Evolutionary conservation across 176 grass and related monocot species (phyloP).

Genomic region (Olyra latifolia): DNA sequence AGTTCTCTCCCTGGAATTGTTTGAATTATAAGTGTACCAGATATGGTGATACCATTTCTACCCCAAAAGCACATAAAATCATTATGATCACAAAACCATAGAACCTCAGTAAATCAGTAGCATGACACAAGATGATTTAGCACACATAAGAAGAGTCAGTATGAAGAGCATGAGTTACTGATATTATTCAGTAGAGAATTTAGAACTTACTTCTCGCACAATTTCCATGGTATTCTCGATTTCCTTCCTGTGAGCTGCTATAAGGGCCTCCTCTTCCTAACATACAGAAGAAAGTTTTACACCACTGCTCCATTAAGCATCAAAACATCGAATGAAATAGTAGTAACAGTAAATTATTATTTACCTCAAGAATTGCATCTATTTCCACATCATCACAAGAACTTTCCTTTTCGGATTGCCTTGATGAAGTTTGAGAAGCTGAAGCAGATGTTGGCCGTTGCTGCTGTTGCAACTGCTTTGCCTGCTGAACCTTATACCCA

Average conservation of each 20-base stretch:
- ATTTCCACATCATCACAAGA: slow-evolving; percentile 88
- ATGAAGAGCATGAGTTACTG: slow-evolving; percentile 9
- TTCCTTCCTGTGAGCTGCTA: slow-evolving; percentile 98
- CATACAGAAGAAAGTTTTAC: slow-evolving; percentile 30
- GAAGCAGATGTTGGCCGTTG: slow-evolving; percentile 60
- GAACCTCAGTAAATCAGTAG: not conserved
- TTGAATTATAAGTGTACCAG: not conserved
- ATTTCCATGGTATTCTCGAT: slow-evolving; percentile 99
- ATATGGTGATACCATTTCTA: not conserved
- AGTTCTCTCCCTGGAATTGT: not conserved
- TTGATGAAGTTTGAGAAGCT: slow-evolving; percentile 39
- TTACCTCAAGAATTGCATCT: slow-evolving; percentile 96
- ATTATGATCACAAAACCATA: not conserved
- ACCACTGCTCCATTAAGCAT: not conserved
- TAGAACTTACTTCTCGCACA: slow-evolving; percentile 78
- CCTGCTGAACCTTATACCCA: slow-evolving; percentile 62
- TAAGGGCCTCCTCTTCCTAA: slow-evolving; percentile 97
- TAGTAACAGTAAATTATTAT: slow-evolving; percentile 15
- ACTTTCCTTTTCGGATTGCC: slow-evolving; percentile 78
- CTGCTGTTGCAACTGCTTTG: slow-evolving; percentile 57
- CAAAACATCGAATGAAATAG: slow-evolving; percentile 16
- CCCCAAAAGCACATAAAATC: not conserved
- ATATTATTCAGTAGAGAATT: not conserved
- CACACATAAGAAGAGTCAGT: not conserved
- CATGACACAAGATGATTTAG: not conserved